phyloP scores from a whole-genome alignment of 805 yeast species.

The Kurtzmaniella fragi region DNA sequence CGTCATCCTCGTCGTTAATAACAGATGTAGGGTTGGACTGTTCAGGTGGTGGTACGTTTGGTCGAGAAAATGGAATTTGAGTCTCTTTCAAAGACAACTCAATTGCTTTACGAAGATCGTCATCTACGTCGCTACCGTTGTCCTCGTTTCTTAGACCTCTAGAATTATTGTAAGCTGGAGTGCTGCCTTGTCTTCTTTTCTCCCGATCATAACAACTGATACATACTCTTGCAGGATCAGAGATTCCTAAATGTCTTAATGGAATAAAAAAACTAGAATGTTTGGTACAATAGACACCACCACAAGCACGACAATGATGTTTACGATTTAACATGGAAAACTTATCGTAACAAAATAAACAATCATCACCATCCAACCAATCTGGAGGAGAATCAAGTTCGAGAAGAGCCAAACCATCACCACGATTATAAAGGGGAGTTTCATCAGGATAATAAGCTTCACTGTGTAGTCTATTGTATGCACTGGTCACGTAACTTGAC shows the following conservation, averaged over 20 bases:
- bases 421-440: not conserved
- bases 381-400: slow-evolving; percentile 95
- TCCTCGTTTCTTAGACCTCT: slow-evolving; percentile 4
- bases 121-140: slow-evolving; percentile 51
- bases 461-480: slow-evolving; percentile 52
- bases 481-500: slow-evolving; percentile 56
- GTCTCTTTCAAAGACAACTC: slow-evolving; percentile 69
- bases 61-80: slow-evolving; percentile 8
- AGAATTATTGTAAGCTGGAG: slow-evolving; percentile 4
- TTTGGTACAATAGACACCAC: slow-evolving; percentile 84
- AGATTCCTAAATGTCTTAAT: slow-evolving; percentile 79
- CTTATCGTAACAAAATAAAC: slow-evolving; percentile 84
- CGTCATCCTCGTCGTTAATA: slow-evolving; percentile 57
- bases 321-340: slow-evolving; percentile 83
- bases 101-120: slow-evolving; percentile 71
- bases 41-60: slow-evolving; percentile 7
- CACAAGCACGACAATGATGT: slow-evolving; percentile 96
- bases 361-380: slow-evolving; percentile 93
- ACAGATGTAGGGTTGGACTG: slow-evolving; percentile 13
- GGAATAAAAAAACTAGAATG: slow-evolving; percentile 75
- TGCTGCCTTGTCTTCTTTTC: slow-evolving; percentile 23
- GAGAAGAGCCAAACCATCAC: slow-evolving; percentile 46
- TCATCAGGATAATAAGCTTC: slow-evolving; percentile 56
- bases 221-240: slow-evolving; percentile 88
- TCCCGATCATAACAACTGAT: slow-evolving; percentile 78